phyloP scores from a whole-genome alignment of 805 yeast species.

The Pichia californica region DNA sequence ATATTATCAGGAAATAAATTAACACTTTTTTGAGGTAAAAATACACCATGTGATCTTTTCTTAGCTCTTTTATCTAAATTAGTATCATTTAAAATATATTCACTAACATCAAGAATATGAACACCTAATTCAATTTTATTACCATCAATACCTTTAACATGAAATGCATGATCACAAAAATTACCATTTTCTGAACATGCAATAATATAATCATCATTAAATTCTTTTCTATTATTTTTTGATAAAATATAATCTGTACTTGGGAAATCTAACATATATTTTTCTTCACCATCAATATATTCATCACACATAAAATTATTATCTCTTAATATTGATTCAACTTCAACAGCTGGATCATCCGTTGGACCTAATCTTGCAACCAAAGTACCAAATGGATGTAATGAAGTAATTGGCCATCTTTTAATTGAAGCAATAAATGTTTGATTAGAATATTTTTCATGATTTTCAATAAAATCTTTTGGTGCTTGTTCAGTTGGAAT shows the following conservation, averaged over 20 bases:
- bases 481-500: conserved; percentile 99
- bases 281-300: conserved; percentile 43
- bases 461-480: conserved; percentile 87
- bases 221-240: conserved; percentile 42
- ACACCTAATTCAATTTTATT: conserved; percentile 74
- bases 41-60: conserved; percentile 85
- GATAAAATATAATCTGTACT: conserved; percentile 30
- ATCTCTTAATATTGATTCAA: conserved; percentile 84
- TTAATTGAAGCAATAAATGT: conserved; percentile 92
- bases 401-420: conserved; percentile 98
- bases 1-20: conserved; percentile 65
- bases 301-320: conserved; percentile 79
- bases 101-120: conserved; percentile 77
- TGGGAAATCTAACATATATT: conserved; percentile 33
- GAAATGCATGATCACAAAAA: conserved; percentile 73
- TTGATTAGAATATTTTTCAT: conserved; percentile 72
- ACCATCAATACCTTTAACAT: conserved; percentile 56
- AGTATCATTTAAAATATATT: conserved; percentile 65
- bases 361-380: conserved; percentile 80
- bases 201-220: conserved; percentile 53
- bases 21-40: conserved; percentile 68
- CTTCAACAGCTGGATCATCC: conserved; percentile 70
- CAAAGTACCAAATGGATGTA: conserved; percentile 95
- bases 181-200: conserved; percentile 54
- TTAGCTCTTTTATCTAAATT: conserved; percentile 81